Conservation (phyloP, 306 rosid species). For the Cucurbita pepo region DNA sequence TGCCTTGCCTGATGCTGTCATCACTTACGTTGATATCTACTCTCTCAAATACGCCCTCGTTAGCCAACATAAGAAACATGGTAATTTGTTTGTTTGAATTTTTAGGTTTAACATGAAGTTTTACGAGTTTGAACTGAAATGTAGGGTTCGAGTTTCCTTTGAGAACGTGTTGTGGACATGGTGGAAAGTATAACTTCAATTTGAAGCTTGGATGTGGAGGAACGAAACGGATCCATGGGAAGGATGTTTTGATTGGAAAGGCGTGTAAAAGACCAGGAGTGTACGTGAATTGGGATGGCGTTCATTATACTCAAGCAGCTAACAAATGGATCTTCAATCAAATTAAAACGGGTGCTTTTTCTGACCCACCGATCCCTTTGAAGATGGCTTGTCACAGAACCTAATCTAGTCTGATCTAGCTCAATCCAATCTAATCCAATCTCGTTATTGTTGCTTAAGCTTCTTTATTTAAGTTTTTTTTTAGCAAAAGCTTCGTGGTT, state of each 20-base stretch:
- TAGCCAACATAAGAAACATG: conserved; percentile 14
- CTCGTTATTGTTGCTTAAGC: no score
- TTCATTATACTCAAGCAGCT: conserved; percentile 62
- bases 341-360: conserved; percentile 43
- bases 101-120: no score
- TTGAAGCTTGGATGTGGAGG: conserved; percentile 41
- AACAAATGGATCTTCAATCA: conserved; percentile 51
- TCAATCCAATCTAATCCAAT: no score
- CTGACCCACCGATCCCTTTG: conserved; percentile 61
- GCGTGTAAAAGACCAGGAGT: conserved; percentile 51
- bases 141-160: conserved; percentile 57
- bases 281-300: conserved; percentile 61
- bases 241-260: conserved; percentile 31
- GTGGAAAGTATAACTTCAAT: conserved; percentile 62
- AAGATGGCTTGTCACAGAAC: conserved; percentile 33
- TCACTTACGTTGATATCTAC: conserved; percentile 44
- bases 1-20: conserved; percentile 30
- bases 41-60: conserved; percentile 13
- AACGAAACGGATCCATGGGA: conserved; percentile 27
- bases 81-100: neutral
- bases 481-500: no score
- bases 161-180: conserved; percentile 78
- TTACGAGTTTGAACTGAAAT: neutral
- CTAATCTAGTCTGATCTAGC: neutral
- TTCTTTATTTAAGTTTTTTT: no score